Percentiles rank a stretch among this genome's conserved stretches.
Evolutionary conservation across 2,329 filamentous ascomycete species (phyloP).

Genomic region (Fusarium gaditjirri): DNA sequence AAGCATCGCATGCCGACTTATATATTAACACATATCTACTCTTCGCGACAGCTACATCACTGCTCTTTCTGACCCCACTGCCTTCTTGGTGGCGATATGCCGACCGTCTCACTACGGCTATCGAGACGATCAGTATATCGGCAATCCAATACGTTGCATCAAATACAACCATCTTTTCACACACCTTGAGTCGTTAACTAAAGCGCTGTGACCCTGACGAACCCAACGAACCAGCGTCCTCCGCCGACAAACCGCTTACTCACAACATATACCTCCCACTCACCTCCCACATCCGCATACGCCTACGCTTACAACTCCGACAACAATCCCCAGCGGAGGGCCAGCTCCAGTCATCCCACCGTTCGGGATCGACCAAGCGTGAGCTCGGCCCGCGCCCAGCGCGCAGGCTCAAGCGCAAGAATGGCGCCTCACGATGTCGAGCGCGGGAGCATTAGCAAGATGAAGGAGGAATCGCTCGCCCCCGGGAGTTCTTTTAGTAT

Average conservation of each 20-base stretch:
- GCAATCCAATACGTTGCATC: neutral
- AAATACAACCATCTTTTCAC: slow-evolving; percentile 1
- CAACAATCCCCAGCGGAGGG: slow-evolving; percentile 18
- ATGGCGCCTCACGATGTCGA: slow-evolving; percentile 61
- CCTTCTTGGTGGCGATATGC: slow-evolving; percentile 37
- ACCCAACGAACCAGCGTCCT: slow-evolving; percentile 22
- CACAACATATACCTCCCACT: slow-evolving; percentile 25
- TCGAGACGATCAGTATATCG: slow-evolving; percentile 27
- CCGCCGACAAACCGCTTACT: slow-evolving; percentile 29
- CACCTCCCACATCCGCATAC: slow-evolving; percentile 16
- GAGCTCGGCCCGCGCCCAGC: slow-evolving; percentile 39
- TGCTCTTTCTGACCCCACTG: neutral
- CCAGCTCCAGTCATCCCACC: slow-evolving; percentile 34
- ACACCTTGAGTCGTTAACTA: neutral
- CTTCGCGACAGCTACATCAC: neutral
- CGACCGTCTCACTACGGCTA: slow-evolving; percentile 13
- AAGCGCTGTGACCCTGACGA: slow-evolving; percentile 33
- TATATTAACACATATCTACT: neutral
- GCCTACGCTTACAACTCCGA: slow-evolving; percentile 9
- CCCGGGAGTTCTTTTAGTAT: slow-evolving; percentile 63
- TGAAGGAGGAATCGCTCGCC: slow-evolving; percentile 67
- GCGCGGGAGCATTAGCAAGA: slow-evolving; percentile 64
- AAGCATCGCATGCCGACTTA: slow-evolving; percentile 15
- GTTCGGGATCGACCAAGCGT: slow-evolving; percentile 31
- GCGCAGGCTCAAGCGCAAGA: slow-evolving; percentile 43